Conservation (phyloP, 2,329 filamentous ascomycete species). For the Ascochyta viciae-villosae region DNA sequence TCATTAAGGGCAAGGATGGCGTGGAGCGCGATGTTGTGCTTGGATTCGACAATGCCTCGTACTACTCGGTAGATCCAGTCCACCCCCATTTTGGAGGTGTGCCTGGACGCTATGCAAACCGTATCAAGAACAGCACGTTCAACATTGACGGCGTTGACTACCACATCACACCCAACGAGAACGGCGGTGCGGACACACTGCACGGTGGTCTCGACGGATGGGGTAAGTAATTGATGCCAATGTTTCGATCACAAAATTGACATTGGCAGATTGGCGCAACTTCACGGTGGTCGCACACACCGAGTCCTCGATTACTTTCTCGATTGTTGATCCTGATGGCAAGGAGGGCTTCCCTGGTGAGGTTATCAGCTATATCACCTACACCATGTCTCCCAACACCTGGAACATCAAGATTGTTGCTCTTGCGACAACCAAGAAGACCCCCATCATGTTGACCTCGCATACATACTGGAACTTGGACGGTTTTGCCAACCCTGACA, state of each 20-base stretch:
- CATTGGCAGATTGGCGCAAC: slow-evolving; percentile 65
- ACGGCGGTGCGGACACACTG: slow-evolving; percentile 64
- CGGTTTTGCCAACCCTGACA: slow-evolving; percentile 77
- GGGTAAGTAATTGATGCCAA: slow-evolving; percentile 48
- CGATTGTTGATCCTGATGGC: slow-evolving; percentile 74
- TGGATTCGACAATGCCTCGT: slow-evolving; percentile 77
- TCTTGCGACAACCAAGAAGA: slow-evolving; percentile 73
- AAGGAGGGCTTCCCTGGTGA: slow-evolving; percentile 80
- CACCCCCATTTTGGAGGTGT: slow-evolving; percentile 77
- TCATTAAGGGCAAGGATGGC: slow-evolving; percentile 73
- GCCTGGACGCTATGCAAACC: slow-evolving; percentile 80
- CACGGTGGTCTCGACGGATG: slow-evolving; percentile 76
- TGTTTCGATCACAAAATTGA: not conserved
- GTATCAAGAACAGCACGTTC: slow-evolving; percentile 79
- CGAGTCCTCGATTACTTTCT: slow-evolving; percentile 74
- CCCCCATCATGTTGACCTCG: slow-evolving; percentile 81
- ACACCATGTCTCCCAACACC: slow-evolving; percentile 69
- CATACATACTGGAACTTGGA: slow-evolving; percentile 86
- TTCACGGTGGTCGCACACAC: slow-evolving; percentile 77
- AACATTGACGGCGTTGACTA: slow-evolving; percentile 69
- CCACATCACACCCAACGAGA: slow-evolving; percentile 67
- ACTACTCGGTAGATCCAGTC: slow-evolving; percentile 69
- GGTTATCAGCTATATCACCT: slow-evolving; percentile 76
- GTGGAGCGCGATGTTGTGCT: slow-evolving; percentile 73
- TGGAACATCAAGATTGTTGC: slow-evolving; percentile 80